A percentile compares a stretch with the other conserved stretches of the same genome.
These are phyloP conservation scores for Phialocephala sp. DNA, from an alignment of 2,329 filamentous ascomycete genomes.

Conservation along the genomic window DNA sequence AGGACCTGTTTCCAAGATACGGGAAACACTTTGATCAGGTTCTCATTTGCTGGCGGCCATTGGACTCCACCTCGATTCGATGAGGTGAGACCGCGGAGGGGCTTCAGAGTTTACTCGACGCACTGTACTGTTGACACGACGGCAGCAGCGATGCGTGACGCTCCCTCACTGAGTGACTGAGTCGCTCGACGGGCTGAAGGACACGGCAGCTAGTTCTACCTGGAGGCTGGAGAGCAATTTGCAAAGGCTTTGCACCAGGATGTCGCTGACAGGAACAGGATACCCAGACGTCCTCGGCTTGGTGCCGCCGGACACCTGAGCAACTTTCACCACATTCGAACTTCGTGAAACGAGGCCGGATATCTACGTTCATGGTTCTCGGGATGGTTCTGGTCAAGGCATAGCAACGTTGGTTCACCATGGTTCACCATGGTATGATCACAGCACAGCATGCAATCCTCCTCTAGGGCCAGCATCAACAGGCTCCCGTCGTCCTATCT, in stretches of 20 bases:
- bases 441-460: conserved; percentile 16
- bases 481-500: conserved; percentile 14
- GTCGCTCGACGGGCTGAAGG: conserved; percentile 16
- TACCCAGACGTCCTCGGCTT: conserved; percentile 17
- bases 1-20: conserved; percentile 22
- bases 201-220: conserved; percentile 20
- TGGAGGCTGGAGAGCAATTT: conserved; percentile 5
- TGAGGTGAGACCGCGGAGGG: conserved; percentile 26
- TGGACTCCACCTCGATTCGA: conserved; percentile 19
- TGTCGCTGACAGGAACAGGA: conserved; percentile 26
- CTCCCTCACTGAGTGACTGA: background rate
- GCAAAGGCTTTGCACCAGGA: conserved; percentile 14
- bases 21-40: conserved; percentile 7
- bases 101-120: conserved; percentile 13
- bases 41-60: conserved; percentile 21
- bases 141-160: conserved; percentile 1
- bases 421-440: conserved; percentile 13
- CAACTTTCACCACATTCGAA: conserved; percentile 19
- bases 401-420: conserved; percentile 1
- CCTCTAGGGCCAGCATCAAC: background rate
- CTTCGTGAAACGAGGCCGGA: conserved; percentile 27
- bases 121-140: conserved; percentile 1
- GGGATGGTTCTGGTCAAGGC: conserved; percentile 2
- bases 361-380: conserved; percentile 21
- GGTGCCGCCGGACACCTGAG: conserved; percentile 14